Conservation (phyloP, 2,329 filamentous ascomycete genomes). For the Botrytis medusae region DNA sequence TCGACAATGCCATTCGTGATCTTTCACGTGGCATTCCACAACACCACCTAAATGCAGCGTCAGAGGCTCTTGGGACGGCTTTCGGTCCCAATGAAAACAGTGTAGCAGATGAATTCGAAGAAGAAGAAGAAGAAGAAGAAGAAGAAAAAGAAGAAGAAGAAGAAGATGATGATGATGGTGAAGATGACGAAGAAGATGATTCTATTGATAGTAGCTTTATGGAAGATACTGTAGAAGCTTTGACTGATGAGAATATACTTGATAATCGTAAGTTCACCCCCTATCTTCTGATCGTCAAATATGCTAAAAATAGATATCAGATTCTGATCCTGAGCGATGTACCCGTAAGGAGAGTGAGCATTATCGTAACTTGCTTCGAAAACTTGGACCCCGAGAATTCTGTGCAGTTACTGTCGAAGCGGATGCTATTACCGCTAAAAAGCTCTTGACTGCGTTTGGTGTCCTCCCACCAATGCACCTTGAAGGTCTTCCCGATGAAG, state of each 20-base stretch:
- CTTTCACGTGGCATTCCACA: slow-evolving; percentile 17
- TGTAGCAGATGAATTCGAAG: background rate
- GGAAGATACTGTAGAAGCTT: slow-evolving; percentile 48
- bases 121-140: background rate
- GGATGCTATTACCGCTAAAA: slow-evolving; percentile 72
- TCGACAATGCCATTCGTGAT: background rate
- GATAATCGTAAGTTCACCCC: slow-evolving; percentile 42
- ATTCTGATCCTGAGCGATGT: slow-evolving; percentile 45
- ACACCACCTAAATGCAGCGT: slow-evolving; percentile 14
- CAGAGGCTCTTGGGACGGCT: background rate
- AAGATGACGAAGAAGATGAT: slow-evolving; percentile 35
- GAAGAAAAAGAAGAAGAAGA: background rate
- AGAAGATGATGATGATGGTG: slow-evolving; percentile 30
- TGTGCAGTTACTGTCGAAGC: slow-evolving; percentile 68
- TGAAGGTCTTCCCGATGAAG: slow-evolving; percentile 69
- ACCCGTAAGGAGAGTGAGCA: slow-evolving; percentile 66
- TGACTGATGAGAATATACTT: slow-evolving; percentile 49
- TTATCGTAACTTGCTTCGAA: slow-evolving; percentile 69
- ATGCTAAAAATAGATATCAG: slow-evolving; percentile 34
- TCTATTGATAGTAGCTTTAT: slow-evolving; percentile 47
- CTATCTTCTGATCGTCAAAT: background rate
- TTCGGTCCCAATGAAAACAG: background rate
- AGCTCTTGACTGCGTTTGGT: slow-evolving; percentile 82
- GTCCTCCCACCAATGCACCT: slow-evolving; percentile 73
- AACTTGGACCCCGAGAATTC: slow-evolving; percentile 76